Conservation (phyloP, 768 basidiomycete genomes). For the Mrakia blollopis region DNA sequence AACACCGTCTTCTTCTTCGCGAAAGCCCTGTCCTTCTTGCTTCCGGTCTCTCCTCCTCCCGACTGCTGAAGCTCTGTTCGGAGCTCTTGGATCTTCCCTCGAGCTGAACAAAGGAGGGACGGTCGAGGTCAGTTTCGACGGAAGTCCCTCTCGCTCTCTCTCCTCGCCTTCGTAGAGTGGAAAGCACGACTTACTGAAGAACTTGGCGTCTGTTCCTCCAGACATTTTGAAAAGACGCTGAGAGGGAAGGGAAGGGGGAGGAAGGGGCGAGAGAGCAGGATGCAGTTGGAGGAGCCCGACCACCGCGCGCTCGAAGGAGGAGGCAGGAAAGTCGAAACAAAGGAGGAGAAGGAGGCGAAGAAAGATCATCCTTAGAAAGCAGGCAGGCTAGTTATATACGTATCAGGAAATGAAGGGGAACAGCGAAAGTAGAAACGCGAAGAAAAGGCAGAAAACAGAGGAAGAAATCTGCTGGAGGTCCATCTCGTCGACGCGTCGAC, state of each 20-base stretch:
- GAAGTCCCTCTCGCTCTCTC: not conserved
- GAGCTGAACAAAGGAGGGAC: constrained; percentile 36
- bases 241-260: not conserved
- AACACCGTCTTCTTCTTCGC: constrained; percentile 85
- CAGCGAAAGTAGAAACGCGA: too few relatives aligned
- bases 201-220: constrained; percentile 42
- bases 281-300: not conserved
- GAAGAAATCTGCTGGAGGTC: too few relatives aligned
- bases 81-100: constrained; percentile 60
- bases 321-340: too few relatives aligned
- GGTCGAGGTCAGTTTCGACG: not conserved
- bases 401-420: too few relatives aligned
- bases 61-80: constrained; percentile 84
- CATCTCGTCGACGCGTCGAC: too few relatives aligned
- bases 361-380: too few relatives aligned
- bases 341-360: too few relatives aligned
- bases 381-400: too few relatives aligned
- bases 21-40: constrained; percentile 90
- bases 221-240: not conserved
- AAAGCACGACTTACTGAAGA: constrained; percentile 42
- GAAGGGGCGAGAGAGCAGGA: not conserved
- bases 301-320: too few relatives aligned
- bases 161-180: not conserved
- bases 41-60: constrained; percentile 46
- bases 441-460: too few relatives aligned